phyloP scores from a whole-genome alignment of 2,329 filamentous ascomycete genomes.

The Sporothrix inflata region DNA sequence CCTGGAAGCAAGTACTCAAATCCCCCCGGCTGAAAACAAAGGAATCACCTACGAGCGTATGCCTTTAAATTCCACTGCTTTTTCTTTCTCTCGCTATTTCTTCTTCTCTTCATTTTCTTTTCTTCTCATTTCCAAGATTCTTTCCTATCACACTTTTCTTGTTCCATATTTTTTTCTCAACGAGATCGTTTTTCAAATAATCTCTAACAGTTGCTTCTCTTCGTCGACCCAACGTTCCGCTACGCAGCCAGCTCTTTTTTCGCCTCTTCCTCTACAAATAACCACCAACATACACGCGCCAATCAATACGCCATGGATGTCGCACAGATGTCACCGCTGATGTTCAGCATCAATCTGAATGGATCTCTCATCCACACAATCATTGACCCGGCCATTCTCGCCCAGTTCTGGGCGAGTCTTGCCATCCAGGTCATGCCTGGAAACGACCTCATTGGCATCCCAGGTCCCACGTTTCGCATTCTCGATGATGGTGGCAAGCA shows the following conservation, averaged over 20 bases:
- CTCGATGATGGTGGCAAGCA: slow-evolving; percentile 31
- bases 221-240: too few relatives aligned
- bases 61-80: slow-evolving; percentile 2
- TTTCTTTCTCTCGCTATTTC: neutral
- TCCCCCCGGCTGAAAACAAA: neutral
- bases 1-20: neutral
- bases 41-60: neutral
- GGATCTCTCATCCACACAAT: slow-evolving; percentile 27
- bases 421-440: slow-evolving; percentile 30
- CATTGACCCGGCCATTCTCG: slow-evolving; percentile 28
- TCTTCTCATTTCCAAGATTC: neutral
- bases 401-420: slow-evolving; percentile 29
- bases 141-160: neutral
- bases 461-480: slow-evolving; percentile 29
- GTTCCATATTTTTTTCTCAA: neutral
- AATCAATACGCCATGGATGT: slow-evolving; percentile 20
- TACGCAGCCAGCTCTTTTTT: neutral
- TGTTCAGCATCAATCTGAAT: slow-evolving; percentile 28
- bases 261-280: neutral
- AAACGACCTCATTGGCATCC: slow-evolving; percentile 27
- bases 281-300: neutral
- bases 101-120: neutral
- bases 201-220: too few relatives aligned
- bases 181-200: too few relatives aligned
- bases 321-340: slow-evolving; percentile 17